Evolutionary conservation across 2,329 filamentous ascomycete genomes (phyloP), one percentile per base, ranked within the genome.

Genomic region (Trichophyton mentagrophytes): DNA sequence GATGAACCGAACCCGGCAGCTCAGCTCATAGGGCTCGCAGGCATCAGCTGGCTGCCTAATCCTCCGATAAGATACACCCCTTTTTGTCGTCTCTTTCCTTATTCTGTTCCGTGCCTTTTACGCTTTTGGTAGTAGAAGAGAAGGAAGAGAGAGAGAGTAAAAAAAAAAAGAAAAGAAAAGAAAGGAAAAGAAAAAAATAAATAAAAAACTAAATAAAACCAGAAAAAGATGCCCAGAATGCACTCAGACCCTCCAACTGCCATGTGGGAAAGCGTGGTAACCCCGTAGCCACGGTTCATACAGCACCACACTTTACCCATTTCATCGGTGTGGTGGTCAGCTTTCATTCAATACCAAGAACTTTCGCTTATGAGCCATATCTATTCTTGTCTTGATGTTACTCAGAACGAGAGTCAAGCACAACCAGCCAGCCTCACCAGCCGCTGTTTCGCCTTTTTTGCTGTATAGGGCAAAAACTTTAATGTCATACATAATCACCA

Each of bases 31-130:
- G 27, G 25, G 27, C 51, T 55, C 30, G n/a, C 51, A 38, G 51
- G n/a, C 22, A 55, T 55, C 51, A 55, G 51, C 51, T 55, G 51
- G 51, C 33, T 27, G n/a, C 15, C 51, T 55, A 55, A 55, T 55
- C 51, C 51, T 55, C 51, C 51, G 51, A 55, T 55, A 17, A n/a
- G 9, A 17, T 36, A 2, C 51, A 55, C 51, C 51, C 51, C 27
- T 36, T 55, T 55, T 36, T 36, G 25, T 36, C 5, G 1, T 55
- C 33, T 38, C 51, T 36, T 55, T 55, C 51, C 51, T 55, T 55
- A 27, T 55, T 55, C 17, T 55, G 15, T 36, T 17, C 51, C 25
- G n/a, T 55, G 30, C 11, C 15, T 33, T 33, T 55, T 55, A 55
- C n/a, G 51, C 51, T 55, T 55, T 55, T 15, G 51, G 11, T 20